Evolutionary conservation across 106 monocot genomes (phyloP).

Genomic region (Dactylorhiza incarnata): DNA sequence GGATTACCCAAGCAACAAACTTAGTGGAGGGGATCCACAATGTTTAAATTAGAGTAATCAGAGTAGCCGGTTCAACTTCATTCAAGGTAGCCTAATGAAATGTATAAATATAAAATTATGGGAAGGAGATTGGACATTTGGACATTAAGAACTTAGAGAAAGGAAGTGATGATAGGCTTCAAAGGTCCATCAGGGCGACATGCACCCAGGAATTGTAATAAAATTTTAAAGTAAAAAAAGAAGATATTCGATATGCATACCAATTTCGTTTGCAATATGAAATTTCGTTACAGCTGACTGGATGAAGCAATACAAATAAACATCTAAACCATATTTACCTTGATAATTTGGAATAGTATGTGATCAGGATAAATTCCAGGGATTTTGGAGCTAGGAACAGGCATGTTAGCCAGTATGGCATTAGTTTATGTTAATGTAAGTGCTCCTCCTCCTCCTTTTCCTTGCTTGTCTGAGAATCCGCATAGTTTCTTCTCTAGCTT

Average conservation of each 20-base stretch:
- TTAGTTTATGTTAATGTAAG: constrained; percentile 26
- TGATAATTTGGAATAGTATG: constrained; percentile 1
- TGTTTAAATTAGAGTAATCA: too few species aligned
- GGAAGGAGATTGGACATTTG: not conserved
- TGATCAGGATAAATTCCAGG: not conserved
- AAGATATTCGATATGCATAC: not conserved
- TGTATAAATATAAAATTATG: not conserved
- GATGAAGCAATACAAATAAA: not conserved
- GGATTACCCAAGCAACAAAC: too few species aligned
- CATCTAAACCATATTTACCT: not conserved
- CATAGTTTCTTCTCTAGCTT: constrained; percentile 44
- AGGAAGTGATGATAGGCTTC: not conserved
- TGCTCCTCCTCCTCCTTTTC: constrained; percentile 55
- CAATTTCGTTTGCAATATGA: not conserved
- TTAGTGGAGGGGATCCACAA: too few species aligned
- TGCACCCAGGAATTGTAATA: not conserved
- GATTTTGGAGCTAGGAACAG: not conserved
- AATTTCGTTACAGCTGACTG: not conserved
- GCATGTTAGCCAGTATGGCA: not conserved
- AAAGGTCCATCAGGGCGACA: not conserved
- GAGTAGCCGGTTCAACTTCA: too few species aligned
- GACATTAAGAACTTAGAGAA: not conserved
- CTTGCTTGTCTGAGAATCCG: constrained; percentile 70
- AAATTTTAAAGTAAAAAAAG: not conserved
- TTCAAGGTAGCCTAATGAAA: too few species aligned